Evolutionary conservation across 2,329 filamentous ascomycete genomes (phyloP), one percentile per base, ranked within the genome.

Genomic region (Thelonectria discophora): DNA sequence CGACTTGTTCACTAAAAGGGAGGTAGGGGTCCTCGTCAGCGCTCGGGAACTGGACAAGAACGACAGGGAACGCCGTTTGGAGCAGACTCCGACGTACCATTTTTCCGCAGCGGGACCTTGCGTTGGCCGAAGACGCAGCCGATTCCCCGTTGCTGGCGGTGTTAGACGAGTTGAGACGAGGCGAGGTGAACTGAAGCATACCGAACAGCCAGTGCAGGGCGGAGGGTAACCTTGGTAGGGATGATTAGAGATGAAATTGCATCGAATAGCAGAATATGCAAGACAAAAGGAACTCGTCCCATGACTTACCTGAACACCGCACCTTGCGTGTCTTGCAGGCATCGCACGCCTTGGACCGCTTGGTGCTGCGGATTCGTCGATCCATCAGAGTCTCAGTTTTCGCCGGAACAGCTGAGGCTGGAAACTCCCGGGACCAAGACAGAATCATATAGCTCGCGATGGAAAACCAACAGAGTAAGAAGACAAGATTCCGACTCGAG

Each of bases 241-340:
- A 58, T 3, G 54, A 27, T 17, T n/a, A 49, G n/a, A 32, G 37
- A 24, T 2, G 27, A n/a, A n/a, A n/a, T n/a, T n/a, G 17, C 15
- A 46, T 11, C 10, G 17, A 13, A 21, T 27, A 13, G 18, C 34
- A 49, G 12, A 39, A 32, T 13, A 42, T 32, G 34, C 43, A 43
- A 7, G 13, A 42, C 2, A 39, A 15, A 12, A 9, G 3, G 10
- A 20, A 27, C n/a, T 21, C 11, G 46, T 24, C 15, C 17, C 54
- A 13, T 10, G 18, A 56, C 37, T 24, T 62, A 68, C 67, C 67
- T 27, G 67, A 69, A 30, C 67, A 70, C 7, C 65, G 49, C 48
- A 70, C 64, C 59, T 70, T 70, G 15, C 67, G 57, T 17, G 46
- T 27, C 50, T 70, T 70, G 62, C 68, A 70, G 13, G 62, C 55